Base-by-base conservation (phyloP, 1,284 basidiomycete species). In the Trichosporon sp. region DNA sequence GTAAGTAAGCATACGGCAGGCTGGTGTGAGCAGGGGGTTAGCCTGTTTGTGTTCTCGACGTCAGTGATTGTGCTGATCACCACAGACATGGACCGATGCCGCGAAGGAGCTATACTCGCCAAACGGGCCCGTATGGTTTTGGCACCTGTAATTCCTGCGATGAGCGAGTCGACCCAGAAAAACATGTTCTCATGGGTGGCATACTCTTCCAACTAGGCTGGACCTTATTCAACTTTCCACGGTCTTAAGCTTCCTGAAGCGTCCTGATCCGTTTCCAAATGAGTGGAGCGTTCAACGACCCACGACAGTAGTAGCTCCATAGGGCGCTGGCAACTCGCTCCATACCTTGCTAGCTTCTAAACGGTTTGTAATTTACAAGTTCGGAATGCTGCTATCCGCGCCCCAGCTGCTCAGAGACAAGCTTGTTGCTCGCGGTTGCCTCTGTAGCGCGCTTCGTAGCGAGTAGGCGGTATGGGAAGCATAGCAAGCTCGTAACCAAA, bases 81-180 rank as follows among this genome's bases (percentile, higher is more conserved):
- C 11, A 3, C 23, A 79, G 77, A 72, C 73, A 6, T 80, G 79
- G 79, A 78, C 77, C 0, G 79, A 78, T 62, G 77, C 76, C 1
- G 51, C 62, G 27, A 76, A 72, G 65, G 76, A 76, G 38, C 68
- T 70, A 34, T 74, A 78, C 29, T 77, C 77, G 2, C 79, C 79
- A 2, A 77, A 76, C 68, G 79, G 79, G 7, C 79, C 79, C 0
- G 70, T 78, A 18, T 79, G 78, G 79, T 80, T 78, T 63, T 80
- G 78, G 78, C 74, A 70, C n/a, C 60, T 31, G 31, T 32, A 18
- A 62, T n/a, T 5, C 18, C 15, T 9, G 15, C 35, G n/a, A 42
- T n/a, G 38, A n/a, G 38, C 4, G 38, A 42, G 15, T 9, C 32
- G 5, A 9, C 32, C 32, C 9, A 32, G 32, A 4, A 5, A 5